Base-by-base conservation (phyloP, 345 rosid genomes). In the Aquilaria malaccensis region DNA sequence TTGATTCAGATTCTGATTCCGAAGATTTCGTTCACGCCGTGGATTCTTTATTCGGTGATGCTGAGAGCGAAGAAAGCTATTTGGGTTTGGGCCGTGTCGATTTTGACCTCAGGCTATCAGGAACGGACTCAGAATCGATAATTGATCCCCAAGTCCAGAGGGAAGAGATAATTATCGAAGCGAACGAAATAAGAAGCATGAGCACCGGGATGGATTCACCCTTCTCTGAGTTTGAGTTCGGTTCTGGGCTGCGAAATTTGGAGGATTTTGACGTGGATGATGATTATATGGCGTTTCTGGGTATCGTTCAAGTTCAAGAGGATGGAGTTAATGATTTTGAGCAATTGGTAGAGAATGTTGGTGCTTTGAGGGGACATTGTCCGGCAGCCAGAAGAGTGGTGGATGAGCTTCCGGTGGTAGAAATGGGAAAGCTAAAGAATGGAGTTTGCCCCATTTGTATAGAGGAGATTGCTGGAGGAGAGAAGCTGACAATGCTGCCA, bases 401-500 rank as follows among this genome's bases (percentile, higher is more conserved):
- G 57, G 57, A 54, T 11, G 12, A 30, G 33, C 33, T 54, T 29
- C 32, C 31, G 33, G 57, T 15, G 57, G 57, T 54, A 11, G 31
- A 54, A 30, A 54, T 54, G 30, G 33, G 2, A 3, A 54, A 9
- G 12, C 33, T 11, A 9, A 30, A 54, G 11, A 12, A 6, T 54
- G 33, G 33, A 33, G 30, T 3, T 54, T 54, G 57, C 13, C 12
- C 37, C 13, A 33, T 54, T 30, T 54, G 57, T 54, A 54, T 7
- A 11, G 57, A 54, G 11, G 57, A 54, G 11, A 15, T 54, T 54
- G 57, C 13, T 11, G 57, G 7, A n/a, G 29, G 49, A 2, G 61
- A 58, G 61, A 15, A 58, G 30, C 48, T 14, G 48, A 43, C 10
- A 10, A 37, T n/a, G 61, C n/a, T 58, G 49, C 72, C 72, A 12